phyloP scores from a whole-genome alignment of 1,284 basidiomycete species.

The Ceratobasidium sp. region DNA sequence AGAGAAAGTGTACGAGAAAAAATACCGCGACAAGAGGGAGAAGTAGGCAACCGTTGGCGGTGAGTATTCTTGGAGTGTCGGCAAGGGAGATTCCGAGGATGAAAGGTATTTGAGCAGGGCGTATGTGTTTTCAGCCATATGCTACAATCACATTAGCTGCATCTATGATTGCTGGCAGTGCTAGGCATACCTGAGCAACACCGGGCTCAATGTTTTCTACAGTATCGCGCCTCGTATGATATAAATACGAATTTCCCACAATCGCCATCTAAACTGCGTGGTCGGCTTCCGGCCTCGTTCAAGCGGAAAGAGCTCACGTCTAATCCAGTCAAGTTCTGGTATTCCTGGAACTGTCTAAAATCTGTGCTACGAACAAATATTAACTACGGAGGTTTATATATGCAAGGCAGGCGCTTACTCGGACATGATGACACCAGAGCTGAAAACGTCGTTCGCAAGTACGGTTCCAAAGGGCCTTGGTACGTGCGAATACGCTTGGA shows the following conservation, averaged over 20 bases:
- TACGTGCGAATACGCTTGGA: conserved; percentile 85
- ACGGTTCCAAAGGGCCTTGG: conserved; percentile 91
- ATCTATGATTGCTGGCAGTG: background rate
- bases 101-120: conserved; percentile 85
- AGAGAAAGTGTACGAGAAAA: conserved; percentile 72
- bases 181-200: conserved; percentile 63
- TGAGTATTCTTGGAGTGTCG: conserved; percentile 60
- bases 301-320: conserved; percentile 61
- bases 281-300: background rate
- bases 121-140: conserved; percentile 92
- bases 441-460: conserved; percentile 93
- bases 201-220: conserved; percentile 83
- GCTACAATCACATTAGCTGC: conserved; percentile 59
- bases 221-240: conserved; percentile 87
- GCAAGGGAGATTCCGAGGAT: conserved; percentile 67
- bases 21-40: conserved; percentile 70
- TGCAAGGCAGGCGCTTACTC: conserved; percentile 63
- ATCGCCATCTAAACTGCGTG: conserved; percentile 76
- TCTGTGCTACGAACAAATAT: conserved; percentile 68
- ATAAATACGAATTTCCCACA: conserved; percentile 91
- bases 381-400: conserved; percentile 40
- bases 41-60: conserved; percentile 77
- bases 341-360: conserved; percentile 92
- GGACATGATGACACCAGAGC: conserved; percentile 87
- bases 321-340: conserved; percentile 84